phyloP scores from a whole-genome alignment of 1,284 basidiomycete genomes.

The Ustilago vetiveriae region DNA sequence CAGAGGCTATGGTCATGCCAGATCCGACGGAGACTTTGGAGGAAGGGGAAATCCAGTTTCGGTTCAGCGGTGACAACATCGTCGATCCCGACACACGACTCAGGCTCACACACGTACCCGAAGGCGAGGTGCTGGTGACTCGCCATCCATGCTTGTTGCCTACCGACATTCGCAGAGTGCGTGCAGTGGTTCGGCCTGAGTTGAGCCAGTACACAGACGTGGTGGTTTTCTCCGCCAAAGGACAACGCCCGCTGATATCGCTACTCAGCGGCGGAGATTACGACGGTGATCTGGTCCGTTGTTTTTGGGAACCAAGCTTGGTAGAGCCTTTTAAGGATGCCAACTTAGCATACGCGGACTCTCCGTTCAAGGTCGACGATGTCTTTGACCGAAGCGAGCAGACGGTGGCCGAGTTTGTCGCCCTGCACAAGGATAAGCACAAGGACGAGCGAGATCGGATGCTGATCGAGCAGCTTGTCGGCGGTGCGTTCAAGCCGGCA shows the following conservation, averaged over 20 bases:
- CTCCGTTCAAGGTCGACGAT: slow-evolving; percentile 50
- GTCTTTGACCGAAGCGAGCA: slow-evolving; percentile 44
- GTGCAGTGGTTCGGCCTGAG: slow-evolving; percentile 49
- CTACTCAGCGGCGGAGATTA: slow-evolving; percentile 62
- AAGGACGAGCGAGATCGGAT: slow-evolving; percentile 20
- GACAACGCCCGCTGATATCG: slow-evolving; percentile 46
- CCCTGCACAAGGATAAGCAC: slow-evolving; percentile 22
- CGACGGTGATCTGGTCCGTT: slow-evolving; percentile 58
- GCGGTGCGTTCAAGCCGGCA: slow-evolving; percentile 12
- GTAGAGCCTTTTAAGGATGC: slow-evolving; percentile 43
- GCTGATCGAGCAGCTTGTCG: slow-evolving; percentile 25
- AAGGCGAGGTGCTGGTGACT: slow-evolving; percentile 53
- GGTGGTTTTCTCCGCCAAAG: slow-evolving; percentile 58
- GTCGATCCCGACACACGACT: slow-evolving; percentile 37
- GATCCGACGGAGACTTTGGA: slow-evolving; percentile 49
- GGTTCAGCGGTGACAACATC: slow-evolving; percentile 37
- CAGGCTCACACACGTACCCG: slow-evolving; percentile 25
- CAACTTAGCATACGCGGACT: slow-evolving; percentile 41
- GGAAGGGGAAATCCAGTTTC: slow-evolving; percentile 58
- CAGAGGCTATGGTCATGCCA: slow-evolving; percentile 32
- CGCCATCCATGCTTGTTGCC: slow-evolving; percentile 60
- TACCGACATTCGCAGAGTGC: slow-evolving; percentile 58
- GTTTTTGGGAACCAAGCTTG: slow-evolving; percentile 50
- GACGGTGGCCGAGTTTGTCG: slow-evolving; percentile 28
- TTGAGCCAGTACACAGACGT: slow-evolving; percentile 49